Evolutionary conservation across 116 monocot species (phyloP).

Genomic region (Dioscorea cayenensis): DNA sequence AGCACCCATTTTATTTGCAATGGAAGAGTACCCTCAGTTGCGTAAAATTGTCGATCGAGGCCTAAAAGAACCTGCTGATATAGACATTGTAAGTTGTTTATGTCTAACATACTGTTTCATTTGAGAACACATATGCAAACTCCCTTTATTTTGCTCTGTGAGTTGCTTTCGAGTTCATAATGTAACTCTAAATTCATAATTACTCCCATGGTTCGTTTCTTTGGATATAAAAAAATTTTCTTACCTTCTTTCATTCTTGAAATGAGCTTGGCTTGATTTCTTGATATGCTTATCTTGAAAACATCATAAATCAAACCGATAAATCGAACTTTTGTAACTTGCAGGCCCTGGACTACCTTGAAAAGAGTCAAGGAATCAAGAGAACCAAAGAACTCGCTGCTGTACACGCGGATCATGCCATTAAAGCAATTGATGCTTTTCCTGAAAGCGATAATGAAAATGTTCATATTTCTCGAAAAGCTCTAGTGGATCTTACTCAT

Average conservation of each 20-base stretch:
- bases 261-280: too few species aligned
- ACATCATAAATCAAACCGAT: background rate
- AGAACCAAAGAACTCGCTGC: slow-evolving; percentile 58
- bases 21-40: slow-evolving; percentile 73
- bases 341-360: slow-evolving; percentile 71
- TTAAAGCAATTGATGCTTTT: slow-evolving; percentile 65
- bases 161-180: too few species aligned
- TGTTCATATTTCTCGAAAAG: slow-evolving; percentile 59
- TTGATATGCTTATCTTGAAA: background rate
- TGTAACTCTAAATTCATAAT: too few species aligned
- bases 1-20: slow-evolving; percentile 76
- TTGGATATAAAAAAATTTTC: too few species aligned
- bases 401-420: slow-evolving; percentile 64
- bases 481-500: slow-evolving; percentile 60
- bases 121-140: background rate
- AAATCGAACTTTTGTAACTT: background rate
- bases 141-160: too few species aligned
- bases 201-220: too few species aligned
- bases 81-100: slow-evolving; percentile 46
- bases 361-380: slow-evolving; percentile 68
- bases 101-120: background rate
- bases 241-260: too few species aligned
- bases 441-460: slow-evolving; percentile 54
- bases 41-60: slow-evolving; percentile 51
- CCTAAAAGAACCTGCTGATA: slow-evolving; percentile 49